Conservation (phyloP, 2,329 filamentous ascomycete species). For the Trichoderma sp. region DNA sequence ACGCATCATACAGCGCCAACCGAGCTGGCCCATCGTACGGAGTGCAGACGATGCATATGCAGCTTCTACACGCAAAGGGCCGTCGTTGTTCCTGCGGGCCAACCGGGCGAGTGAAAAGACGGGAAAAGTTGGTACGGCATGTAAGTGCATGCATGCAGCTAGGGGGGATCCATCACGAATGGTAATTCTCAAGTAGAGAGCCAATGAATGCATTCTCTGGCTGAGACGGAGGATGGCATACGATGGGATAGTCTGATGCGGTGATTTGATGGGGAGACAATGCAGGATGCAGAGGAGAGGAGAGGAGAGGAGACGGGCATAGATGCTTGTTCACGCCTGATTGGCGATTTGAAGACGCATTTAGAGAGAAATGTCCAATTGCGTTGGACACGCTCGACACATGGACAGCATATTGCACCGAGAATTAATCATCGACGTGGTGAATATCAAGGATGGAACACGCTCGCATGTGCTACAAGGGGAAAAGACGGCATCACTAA, state of each 20-base stretch:
- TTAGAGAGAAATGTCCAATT: neutral
- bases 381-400: neutral
- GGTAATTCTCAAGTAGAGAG: neutral
- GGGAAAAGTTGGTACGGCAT: neutral
- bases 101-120: neutral
- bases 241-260: neutral
- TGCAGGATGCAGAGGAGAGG: neutral
- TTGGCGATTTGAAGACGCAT: neutral
- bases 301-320: neutral
- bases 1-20: neutral
- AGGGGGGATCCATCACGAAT: neutral
- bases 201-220: neutral
- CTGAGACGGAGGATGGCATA: neutral
- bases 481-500: neutral
- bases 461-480: neutral
- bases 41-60: constrained; percentile 13
- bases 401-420: neutral
- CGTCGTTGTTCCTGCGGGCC: neutral
- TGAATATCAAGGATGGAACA: neutral
- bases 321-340: neutral
- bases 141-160: constrained; percentile 20
- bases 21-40: neutral
- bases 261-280: neutral
- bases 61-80: neutral
- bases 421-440: neutral